A percentile compares a stretch with the other conserved stretches of the same genome.
Evolutionary conservation across 2,329 filamentous ascomycete species (phyloP).

Genomic region (Delphinella strobiligena): DNA sequence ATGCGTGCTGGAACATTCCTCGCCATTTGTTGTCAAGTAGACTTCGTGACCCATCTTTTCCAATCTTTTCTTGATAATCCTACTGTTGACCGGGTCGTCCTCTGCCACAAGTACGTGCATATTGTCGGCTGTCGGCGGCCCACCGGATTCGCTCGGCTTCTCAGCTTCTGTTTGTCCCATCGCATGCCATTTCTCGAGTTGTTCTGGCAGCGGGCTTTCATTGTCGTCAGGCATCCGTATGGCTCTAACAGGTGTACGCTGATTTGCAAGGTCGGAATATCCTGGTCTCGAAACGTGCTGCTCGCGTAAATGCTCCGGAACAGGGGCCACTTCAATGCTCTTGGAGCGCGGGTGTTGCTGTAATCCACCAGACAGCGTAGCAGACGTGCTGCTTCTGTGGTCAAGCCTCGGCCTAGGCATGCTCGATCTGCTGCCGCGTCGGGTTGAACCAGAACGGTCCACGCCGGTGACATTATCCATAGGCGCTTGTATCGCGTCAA

Average conservation of each 20-base stretch:
- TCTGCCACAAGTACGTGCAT: slow-evolving; percentile 68
- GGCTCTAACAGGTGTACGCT: slow-evolving; percentile 31
- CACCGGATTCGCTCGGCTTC: slow-evolving; percentile 10
- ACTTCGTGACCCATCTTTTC: slow-evolving; percentile 66
- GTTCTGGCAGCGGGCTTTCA: slow-evolving; percentile 1
- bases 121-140: slow-evolving; percentile 20
- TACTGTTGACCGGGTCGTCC: slow-evolving; percentile 79
- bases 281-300: slow-evolving; percentile 30
- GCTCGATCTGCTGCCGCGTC: slow-evolving; percentile 10
- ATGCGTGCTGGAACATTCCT: slow-evolving; percentile 67
- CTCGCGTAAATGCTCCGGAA: slow-evolving; percentile 16
- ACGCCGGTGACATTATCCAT: slow-evolving; percentile 11
- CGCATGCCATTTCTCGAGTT: slow-evolving; percentile 1
- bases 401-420: slow-evolving; percentile 14
- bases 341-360: slow-evolving; percentile 1
- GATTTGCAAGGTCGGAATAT: slow-evolving; percentile 26
- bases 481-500: slow-evolving; percentile 58
- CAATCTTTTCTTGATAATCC: slow-evolving; percentile 65
- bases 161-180: slow-evolving; percentile 6
- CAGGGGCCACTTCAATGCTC: slow-evolving; percentile 13
- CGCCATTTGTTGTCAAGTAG: slow-evolving; percentile 64
- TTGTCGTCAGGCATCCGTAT: slow-evolving; percentile 35
- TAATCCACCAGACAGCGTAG: slow-evolving; percentile 4
- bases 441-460: slow-evolving; percentile 7
- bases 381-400: slow-evolving; percentile 16